phyloP scores from a whole-genome alignment of 805 yeast species.

The Suhomyces sp. region DNA sequence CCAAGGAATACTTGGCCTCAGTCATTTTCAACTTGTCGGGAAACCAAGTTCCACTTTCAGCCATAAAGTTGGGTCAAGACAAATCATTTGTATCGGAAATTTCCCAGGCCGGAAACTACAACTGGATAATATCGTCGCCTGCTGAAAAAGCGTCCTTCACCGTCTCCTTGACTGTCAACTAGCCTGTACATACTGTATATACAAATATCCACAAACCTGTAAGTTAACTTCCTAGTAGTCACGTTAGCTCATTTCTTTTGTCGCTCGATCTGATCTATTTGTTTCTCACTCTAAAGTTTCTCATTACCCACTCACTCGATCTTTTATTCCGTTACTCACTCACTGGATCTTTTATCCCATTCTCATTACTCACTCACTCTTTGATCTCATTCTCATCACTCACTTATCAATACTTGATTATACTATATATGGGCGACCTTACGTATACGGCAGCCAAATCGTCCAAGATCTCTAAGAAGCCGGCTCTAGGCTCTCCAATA shows the following conservation, averaged over 20 bases:
- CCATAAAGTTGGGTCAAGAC: slow-evolving; percentile 18
- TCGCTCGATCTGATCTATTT: no score
- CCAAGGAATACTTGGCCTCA: slow-evolving; percentile 22
- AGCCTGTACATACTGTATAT: slow-evolving; percentile 6
- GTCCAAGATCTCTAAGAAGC: slow-evolving; percentile 26
- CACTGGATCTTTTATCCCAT: neutral
- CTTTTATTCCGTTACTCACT: no score
- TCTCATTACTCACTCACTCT: neutral
- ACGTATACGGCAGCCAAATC: slow-evolving; percentile 41
- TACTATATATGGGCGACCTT: slow-evolving; percentile 15
- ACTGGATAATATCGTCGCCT: slow-evolving; percentile 26
- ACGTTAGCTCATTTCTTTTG: neutral
- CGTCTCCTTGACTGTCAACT: slow-evolving; percentile 14
- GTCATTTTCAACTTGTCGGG: slow-evolving; percentile 31
- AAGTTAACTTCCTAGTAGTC: neutral
- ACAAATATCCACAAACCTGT: neutral
- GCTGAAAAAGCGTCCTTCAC: slow-evolving; percentile 21
- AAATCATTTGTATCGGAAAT: slow-evolving; percentile 16
- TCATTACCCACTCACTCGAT: neutral
- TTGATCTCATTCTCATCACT: neutral
- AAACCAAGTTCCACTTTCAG: slow-evolving; percentile 23
- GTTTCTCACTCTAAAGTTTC: neutral
- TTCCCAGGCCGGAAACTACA: slow-evolving; percentile 24
- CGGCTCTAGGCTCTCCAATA: slow-evolving; percentile 21
- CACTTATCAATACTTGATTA: neutral